A percentile compares a stretch with the other conserved stretches of the same genome.
phyloP scores from a whole-genome alignment of 2,329 filamentous ascomycete species.

The Fusarium praegraminearum region DNA sequence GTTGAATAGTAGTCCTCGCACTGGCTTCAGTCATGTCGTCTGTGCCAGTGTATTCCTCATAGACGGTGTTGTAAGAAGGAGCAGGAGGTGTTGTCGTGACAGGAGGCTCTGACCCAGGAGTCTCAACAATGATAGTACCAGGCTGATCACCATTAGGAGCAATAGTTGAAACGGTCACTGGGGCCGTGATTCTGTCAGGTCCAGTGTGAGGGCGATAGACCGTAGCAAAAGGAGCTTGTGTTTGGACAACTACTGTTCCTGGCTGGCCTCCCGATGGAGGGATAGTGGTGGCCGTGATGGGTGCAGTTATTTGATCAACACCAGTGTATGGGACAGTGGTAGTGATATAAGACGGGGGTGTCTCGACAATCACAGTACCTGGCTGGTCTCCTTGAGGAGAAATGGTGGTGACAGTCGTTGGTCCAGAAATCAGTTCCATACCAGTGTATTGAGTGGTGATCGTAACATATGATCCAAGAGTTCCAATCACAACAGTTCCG shows the following conservation, averaged over 20 bases:
- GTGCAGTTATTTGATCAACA: conserved; percentile 20
- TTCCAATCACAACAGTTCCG: conserved; percentile 20
- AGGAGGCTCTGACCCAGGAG: conserved; percentile 20
- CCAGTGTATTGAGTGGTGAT: conserved; percentile 13
- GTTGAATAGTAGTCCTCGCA: conserved; percentile 25
- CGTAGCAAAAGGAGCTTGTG: conserved; percentile 26
- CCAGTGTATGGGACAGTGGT: conserved; percentile 26
- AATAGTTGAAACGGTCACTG: conserved; percentile 29
- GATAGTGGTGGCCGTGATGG: conserved; percentile 22
- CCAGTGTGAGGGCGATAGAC: conserved; percentile 30
- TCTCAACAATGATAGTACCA: conserved; percentile 33
- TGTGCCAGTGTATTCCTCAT: conserved; percentile 24
- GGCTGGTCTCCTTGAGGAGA: conserved; percentile 15
- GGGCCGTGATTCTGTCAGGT: conserved; percentile 16
- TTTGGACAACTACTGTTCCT: conserved; percentile 32
- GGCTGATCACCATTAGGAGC: conserved; percentile 21
- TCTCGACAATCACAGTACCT: conserved; percentile 28
- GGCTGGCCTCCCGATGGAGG: conserved; percentile 12
- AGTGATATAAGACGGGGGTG: conserved; percentile 28
- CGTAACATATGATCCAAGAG: conserved; percentile 23
- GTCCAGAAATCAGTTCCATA: conserved; percentile 8
- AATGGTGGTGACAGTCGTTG: conserved; percentile 19
- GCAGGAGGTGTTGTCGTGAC: conserved; percentile 23
- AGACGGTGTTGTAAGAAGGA: conserved; percentile 27
- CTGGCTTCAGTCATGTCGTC: conserved; percentile 21